Evolutionary conservation across 148 eudicot species (phyloP).

Genomic region (Chenopodium suecicum): DNA sequence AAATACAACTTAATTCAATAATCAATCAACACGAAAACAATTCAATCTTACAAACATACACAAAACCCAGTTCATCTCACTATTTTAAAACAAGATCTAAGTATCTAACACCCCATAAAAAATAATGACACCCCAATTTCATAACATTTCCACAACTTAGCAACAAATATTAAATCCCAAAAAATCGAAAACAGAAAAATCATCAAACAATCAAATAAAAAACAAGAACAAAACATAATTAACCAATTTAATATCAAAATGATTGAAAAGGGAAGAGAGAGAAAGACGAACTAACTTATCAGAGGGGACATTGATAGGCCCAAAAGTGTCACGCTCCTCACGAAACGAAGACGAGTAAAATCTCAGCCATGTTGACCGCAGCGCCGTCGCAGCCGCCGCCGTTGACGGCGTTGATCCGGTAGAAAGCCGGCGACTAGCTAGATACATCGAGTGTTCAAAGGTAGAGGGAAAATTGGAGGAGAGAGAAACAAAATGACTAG

Average conservation of each 20-base stretch:
- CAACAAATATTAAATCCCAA: too few relatives aligned
- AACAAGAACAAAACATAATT: background rate
- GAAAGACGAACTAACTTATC: slow-evolving; percentile 53
- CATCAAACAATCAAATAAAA: too few relatives aligned
- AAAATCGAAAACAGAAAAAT: too few relatives aligned
- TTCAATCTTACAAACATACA: background rate
- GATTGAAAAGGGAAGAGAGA: background rate
- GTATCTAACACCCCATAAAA: too few relatives aligned
- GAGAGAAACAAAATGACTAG: too few relatives aligned
- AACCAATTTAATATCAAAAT: background rate
- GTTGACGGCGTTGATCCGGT: slow-evolving; percentile 33
- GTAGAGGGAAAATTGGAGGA: too few relatives aligned
- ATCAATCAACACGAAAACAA: too few relatives aligned
- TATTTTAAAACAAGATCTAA: too few relatives aligned
- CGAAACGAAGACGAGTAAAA: slow-evolving; percentile 59
- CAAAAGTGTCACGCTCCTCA: slow-evolving; percentile 83
- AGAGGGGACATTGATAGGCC: slow-evolving; percentile 75
- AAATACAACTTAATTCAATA: background rate
- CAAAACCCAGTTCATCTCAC: background rate
- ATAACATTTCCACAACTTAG: too few relatives aligned
- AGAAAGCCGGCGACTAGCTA: background rate
- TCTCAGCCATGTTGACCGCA: slow-evolving; percentile 41
- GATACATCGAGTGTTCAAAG: background rate
- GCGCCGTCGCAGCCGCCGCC: slow-evolving; percentile 20
- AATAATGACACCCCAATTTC: too few relatives aligned